Percentiles rank a stretch among this genome's conserved stretches.
Conservation (phyloP, 192 early-diverging fungal genomes). For the Chytriomyces sp. region DNA sequence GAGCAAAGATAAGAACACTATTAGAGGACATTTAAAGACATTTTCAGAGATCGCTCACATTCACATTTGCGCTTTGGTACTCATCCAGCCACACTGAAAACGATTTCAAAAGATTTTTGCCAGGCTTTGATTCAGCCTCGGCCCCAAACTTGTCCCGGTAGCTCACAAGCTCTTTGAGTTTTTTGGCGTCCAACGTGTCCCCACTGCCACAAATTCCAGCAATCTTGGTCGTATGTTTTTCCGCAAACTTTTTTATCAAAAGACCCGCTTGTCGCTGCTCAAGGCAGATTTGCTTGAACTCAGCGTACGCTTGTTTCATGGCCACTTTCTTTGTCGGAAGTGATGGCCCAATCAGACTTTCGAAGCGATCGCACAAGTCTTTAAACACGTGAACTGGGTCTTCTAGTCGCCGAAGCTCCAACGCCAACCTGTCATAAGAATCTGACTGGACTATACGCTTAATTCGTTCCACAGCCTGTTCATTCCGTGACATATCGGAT, state of each 20-base stretch:
- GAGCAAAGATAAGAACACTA: background rate
- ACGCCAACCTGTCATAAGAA: slow-evolving; percentile 61
- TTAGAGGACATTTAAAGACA: background rate
- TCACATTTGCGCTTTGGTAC: slow-evolving; percentile 30
- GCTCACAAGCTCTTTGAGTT: slow-evolving; percentile 24
- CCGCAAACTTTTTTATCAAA: slow-evolving; percentile 35
- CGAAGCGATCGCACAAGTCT: slow-evolving; percentile 65
- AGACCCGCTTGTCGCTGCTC: slow-evolving; percentile 31
- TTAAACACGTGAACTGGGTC: slow-evolving; percentile 72
- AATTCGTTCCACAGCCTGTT: slow-evolving; percentile 43
- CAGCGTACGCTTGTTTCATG: slow-evolving; percentile 54
- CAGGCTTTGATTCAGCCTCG: slow-evolving; percentile 30
- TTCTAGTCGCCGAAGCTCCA: slow-evolving; percentile 69
- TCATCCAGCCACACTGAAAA: slow-evolving; percentile 34
- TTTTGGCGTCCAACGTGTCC: slow-evolving; percentile 9
- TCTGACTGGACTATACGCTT: slow-evolving; percentile 46
- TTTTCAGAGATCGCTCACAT: slow-evolving; percentile 2
- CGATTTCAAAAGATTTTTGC: slow-evolving; percentile 29
- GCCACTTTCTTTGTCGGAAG: slow-evolving; percentile 27
- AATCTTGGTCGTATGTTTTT: slow-evolving; percentile 52
- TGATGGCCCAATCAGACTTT: slow-evolving; percentile 23
- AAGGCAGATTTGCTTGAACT: slow-evolving; percentile 60
- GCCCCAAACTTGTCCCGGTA: slow-evolving; percentile 26
- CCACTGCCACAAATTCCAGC: slow-evolving; percentile 44
- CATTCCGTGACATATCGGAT: slow-evolving; percentile 9